Evolutionary conservation across 106 monocot genomes (phyloP), one percentile per base, ranked within the genome.

Genomic region (Dendrobium catenatum): DNA sequence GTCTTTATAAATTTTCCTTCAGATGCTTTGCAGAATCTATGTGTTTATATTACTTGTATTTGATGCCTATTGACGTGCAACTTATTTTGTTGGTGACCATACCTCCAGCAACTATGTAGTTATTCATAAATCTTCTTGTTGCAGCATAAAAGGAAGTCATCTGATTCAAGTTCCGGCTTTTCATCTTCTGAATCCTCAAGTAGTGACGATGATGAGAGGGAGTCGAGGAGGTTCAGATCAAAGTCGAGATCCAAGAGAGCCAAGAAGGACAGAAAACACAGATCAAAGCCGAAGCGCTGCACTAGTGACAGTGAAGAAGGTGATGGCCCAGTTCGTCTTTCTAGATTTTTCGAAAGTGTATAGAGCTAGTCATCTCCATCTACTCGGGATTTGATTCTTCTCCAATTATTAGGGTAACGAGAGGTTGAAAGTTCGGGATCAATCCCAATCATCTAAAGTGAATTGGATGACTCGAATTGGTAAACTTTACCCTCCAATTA

Each of bases 111-210:
- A 75, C n/a, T 20, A 47, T 17, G 0, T 15, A 20, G 47, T 15
- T 79, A 19, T 68, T 31, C 10, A 40, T 68, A 18, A n/a, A 79
- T 44, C 20, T 74, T 6, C 20, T 37, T 79, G 0, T 79, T 75
- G 33, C 84, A 94, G 94, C 86, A 88, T 42, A 89, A 47, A 68
- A 88, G 86, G 64, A 91, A 80, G 42, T 85, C 88, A 74, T 85
- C 91, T 3, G 86, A 83, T 24, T 88, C 91, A 43, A 89, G 93
- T 72, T 90, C 92, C 43, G 87, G 81, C 8, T 78, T 77, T 80
- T 91, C 91, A 79, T 88, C 87, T n/a, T 88, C 89, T 42, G 91
- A 89, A 73, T 86, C 81, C 24, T 89, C 86, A 10, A 88, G 90
- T 75, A 86, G 77, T 51, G 87, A 88, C 29, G 87, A 87, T 0